A percentile compares a stretch with the other conserved stretches of the same genome.
These are phyloP conservation scores for Mycena belliarum DNA, from an alignment of 768 basidiomycete species.

Conservation along the genomic window DNA sequence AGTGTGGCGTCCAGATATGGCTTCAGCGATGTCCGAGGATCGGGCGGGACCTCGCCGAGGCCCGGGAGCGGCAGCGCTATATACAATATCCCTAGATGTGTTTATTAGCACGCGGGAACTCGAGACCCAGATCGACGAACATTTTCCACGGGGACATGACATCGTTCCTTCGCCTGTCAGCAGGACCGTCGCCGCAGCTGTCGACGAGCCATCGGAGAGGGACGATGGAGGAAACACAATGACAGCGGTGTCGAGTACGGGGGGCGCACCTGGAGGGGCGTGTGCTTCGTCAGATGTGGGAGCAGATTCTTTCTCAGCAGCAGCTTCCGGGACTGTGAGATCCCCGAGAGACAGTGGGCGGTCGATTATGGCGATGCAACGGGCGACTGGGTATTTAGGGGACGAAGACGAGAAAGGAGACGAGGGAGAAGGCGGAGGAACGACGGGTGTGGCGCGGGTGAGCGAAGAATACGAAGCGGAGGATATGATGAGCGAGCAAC, in stretches of 20 bases:
- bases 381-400: constrained; percentile 33
- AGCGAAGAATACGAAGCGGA: constrained; percentile 34
- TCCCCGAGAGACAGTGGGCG: constrained; percentile 28
- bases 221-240: constrained; percentile 76
- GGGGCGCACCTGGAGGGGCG: neutral
- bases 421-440: constrained; percentile 1
- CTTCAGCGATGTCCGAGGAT: constrained; percentile 42
- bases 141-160: constrained; percentile 73
- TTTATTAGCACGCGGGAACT: constrained; percentile 11
- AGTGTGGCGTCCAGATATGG: constrained; percentile 62
- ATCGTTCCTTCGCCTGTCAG: constrained; percentile 73
- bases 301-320: constrained; percentile 20
- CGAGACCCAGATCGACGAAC: constrained; percentile 39
- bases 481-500: constrained; percentile 56
- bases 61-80: constrained; percentile 50
- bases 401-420: constrained; percentile 3
- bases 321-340: constrained; percentile 11
- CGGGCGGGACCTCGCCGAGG: constrained; percentile 2
- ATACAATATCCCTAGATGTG: constrained; percentile 58
- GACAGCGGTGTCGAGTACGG: constrained; percentile 58
- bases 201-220: constrained; percentile 47
- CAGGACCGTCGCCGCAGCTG: constrained; percentile 59
- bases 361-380: constrained; percentile 55
- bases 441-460: constrained; percentile 20
- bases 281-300: constrained; percentile 25